Percentiles rank a stretch among this genome's conserved stretches.
phyloP scores from a whole-genome alignment of 2,329 filamentous ascomycete genomes.

The Cladosporium halotolerans region DNA sequence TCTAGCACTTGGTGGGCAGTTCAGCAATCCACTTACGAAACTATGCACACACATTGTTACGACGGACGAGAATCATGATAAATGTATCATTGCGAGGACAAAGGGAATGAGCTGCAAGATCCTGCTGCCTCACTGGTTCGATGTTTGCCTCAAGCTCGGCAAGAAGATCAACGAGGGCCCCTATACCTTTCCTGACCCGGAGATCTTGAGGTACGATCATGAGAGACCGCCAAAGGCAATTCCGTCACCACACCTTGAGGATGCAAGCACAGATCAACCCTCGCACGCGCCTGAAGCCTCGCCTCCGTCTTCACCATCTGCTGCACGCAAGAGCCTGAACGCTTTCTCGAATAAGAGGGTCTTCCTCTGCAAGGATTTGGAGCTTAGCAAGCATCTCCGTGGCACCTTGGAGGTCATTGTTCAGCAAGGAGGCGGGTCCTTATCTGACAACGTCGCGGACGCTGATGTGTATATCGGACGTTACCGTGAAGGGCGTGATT shows the following conservation, averaged over 20 bases:
- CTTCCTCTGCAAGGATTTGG: conserved; percentile 69
- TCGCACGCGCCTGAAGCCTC: conserved; percentile 35
- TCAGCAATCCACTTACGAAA: conserved; percentile 63
- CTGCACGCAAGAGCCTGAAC: conserved; percentile 49
- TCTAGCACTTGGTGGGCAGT: conserved; percentile 80
- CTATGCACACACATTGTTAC: conserved; percentile 86
- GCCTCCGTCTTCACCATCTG: conserved; percentile 35
- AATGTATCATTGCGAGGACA: conserved; percentile 56
- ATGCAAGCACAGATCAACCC: conserved; percentile 54
- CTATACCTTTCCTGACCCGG: conserved; percentile 78
- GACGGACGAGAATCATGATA: conserved; percentile 66
- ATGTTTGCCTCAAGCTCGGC: conserved; percentile 89
- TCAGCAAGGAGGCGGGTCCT: conserved; percentile 59
- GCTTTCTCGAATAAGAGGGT: conserved; percentile 75
- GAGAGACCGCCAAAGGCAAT: conserved; percentile 17
- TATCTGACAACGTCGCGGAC: conserved; percentile 59
- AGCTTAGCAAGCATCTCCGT: conserved; percentile 60
- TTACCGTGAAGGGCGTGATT: conserved; percentile 75
- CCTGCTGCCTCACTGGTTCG: conserved; percentile 95
- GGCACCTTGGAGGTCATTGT: conserved; percentile 67
- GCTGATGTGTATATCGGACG: conserved; percentile 84
- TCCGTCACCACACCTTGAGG: conserved; percentile 50
- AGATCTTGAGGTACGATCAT: conserved; percentile 53
- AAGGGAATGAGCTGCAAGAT: conserved; percentile 71
- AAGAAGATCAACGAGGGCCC: conserved; percentile 84